Evolutionary conservation across 192 early-diverging fungal genomes (phyloP).

Genomic region (Umbelopsis isabellina): DNA sequence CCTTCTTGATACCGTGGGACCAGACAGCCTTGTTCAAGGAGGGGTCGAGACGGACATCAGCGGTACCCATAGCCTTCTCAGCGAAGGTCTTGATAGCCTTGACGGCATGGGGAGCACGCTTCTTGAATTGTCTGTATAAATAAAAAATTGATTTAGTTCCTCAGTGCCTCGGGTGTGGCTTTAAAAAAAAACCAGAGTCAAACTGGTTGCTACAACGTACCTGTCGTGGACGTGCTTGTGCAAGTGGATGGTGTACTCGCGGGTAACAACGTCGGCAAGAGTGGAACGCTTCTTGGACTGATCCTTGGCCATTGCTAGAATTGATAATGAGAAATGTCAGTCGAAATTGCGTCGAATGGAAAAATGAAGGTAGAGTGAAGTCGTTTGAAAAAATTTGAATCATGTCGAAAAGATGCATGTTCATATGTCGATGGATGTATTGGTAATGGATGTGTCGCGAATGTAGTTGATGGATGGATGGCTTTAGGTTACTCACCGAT

Average conservation of each 20-base stretch:
- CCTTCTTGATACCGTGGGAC: slow-evolving; percentile 91
- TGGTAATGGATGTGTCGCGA: not conserved
- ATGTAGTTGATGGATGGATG: slow-evolving; percentile 13
- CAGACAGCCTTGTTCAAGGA: slow-evolving; percentile 95
- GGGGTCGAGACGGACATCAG: slow-evolving; percentile 96
- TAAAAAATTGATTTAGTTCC: slow-evolving; percentile 35
- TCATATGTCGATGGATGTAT: not conserved
- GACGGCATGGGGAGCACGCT: slow-evolving; percentile 94
- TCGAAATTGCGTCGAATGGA: too few species aligned
- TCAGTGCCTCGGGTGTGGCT: slow-evolving; percentile 12
- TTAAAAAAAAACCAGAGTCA: not conserved
- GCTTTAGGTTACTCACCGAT: slow-evolving; percentile 18
- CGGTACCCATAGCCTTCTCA: slow-evolving; percentile 91
- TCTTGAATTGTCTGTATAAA: slow-evolving; percentile 82
- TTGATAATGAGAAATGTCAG: not conserved
- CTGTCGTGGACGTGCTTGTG: slow-evolving; percentile 89
- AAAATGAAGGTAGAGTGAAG: not conserved
- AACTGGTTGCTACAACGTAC: slow-evolving; percentile 38
- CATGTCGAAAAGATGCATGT: not conserved
- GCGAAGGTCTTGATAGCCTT: slow-evolving; percentile 94
- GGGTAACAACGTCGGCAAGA: slow-evolving; percentile 89
- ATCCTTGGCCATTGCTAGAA: slow-evolving; percentile 72
- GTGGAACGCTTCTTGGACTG: slow-evolving; percentile 76
- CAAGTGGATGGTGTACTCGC: slow-evolving; percentile 99
- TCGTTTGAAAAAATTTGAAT: not conserved